phyloP scores from a whole-genome alignment of 1,284 basidiomycete genomes.

The Rhodotorula sp. region DNA sequence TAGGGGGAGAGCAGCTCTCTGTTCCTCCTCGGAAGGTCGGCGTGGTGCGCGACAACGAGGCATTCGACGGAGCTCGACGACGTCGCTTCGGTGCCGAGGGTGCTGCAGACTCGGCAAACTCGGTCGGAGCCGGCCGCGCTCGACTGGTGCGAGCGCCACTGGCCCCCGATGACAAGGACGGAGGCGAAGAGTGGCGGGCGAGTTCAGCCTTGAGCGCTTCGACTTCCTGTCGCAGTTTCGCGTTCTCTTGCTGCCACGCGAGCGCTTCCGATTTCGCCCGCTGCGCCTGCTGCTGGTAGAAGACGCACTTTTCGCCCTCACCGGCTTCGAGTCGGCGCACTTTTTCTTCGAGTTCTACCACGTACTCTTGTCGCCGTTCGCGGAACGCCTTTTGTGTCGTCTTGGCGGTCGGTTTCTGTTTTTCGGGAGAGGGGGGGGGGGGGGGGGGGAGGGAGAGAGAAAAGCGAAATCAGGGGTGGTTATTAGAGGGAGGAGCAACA shows the following conservation, averaged over 20 bases:
- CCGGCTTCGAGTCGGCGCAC: slow-evolving; percentile 40
- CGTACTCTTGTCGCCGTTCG: slow-evolving; percentile 40
- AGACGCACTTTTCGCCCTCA: slow-evolving; percentile 42
- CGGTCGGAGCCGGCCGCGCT: neutral
- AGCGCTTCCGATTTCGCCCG: slow-evolving; percentile 38
- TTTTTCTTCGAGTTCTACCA: slow-evolving; percentile 42
- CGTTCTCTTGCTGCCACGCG: slow-evolving; percentile 25
- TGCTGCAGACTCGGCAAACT: neutral
- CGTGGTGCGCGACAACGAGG: neutral
- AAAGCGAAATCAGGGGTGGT: no score
- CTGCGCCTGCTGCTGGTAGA: slow-evolving; percentile 44
- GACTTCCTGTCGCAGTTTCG: slow-evolving; percentile 26
- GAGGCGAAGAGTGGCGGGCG: neutral
- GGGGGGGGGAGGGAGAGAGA: no score
- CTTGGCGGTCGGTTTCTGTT: slow-evolving; percentile 4
- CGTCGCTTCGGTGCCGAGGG: slow-evolving; percentile 12
- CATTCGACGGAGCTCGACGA: neutral
- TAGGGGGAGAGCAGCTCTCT: neutral
- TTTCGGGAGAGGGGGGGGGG: no score
- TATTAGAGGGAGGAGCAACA: no score
- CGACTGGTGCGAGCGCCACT: neutral
- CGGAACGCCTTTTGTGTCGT: slow-evolving; percentile 40
- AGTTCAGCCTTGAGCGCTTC: neutral
- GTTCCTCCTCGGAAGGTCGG: neutral
- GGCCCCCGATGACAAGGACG: neutral